Evolutionary conservation across 441 rosid species (phyloP), one percentile per base, ranked within the genome.

Genomic region (Flueggea neowawraea): DNA sequence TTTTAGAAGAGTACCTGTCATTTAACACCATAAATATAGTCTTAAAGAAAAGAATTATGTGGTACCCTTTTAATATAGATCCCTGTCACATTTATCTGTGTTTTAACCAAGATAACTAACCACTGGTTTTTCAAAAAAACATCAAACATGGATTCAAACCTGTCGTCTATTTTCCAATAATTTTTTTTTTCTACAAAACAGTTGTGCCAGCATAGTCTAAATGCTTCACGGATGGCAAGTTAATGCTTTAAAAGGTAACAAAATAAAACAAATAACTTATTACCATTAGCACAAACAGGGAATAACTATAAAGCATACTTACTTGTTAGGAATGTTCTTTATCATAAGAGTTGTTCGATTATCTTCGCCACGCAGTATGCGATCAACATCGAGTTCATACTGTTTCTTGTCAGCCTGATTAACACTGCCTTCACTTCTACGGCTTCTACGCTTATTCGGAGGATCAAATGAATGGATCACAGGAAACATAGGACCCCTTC

Each of bases 251-350:
- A 2, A 62, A 52, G 33, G 57, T 32, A 56, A 36, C 60, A 44
- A 5, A 44, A 43, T 16, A 45, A 43, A 54, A 6, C 50, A 22
- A 22, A 54, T 13, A 48, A 41, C 17, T 32, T 22, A 32, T 31
- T 41, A 51, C 10, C 6, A 14, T 9, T 52, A 69, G 32, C 54
- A 45, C 55, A n/a, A 50, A 16, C 32, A 12, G 28, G 55, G 50
- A 31, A 50, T 33, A 49, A 43, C 44, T 67, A 56, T 54, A 41
- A 53, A 10, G 52, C 52, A 65, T 15, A 68, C 84, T 6, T 84
- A 88, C 91, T 88, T 88, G 84, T 88, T 88, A 44, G 95, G 95
- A 69, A 88, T 88, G 57, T 85, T 88, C 88, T 85, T 88, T 65
- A 88, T 80, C 95, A 85, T 88, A 55, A 88, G 77, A 8, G 95